Evolutionary conservation across 768 basidiomycete genomes (phyloP).

Genomic region (Amanita jacksonii): DNA sequence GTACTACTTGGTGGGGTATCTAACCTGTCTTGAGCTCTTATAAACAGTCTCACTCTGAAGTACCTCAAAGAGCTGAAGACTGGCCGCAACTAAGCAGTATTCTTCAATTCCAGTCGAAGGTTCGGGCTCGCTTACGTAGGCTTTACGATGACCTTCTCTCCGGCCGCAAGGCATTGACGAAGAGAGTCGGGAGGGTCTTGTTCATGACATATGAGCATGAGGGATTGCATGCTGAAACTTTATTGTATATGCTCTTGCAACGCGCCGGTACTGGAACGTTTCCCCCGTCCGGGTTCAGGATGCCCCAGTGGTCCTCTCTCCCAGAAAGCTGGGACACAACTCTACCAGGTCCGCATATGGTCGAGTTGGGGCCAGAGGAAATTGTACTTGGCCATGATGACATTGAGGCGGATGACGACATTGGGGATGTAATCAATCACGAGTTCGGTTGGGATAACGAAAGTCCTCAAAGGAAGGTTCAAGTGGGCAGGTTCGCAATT

Average conservation of each 20-base stretch:
- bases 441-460: slow-evolving; percentile 97
- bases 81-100: slow-evolving; percentile 77
- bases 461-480: slow-evolving; percentile 52
- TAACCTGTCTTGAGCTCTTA: background rate
- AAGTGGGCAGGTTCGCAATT: slow-evolving; percentile 63
- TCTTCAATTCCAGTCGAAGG: slow-evolving; percentile 67
- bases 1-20: slow-evolving; percentile 21
- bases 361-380: slow-evolving; percentile 48
- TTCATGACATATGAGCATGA: slow-evolving; percentile 94
- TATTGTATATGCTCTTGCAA: slow-evolving; percentile 92
- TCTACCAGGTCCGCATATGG: slow-evolving; percentile 29
- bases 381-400: slow-evolving; percentile 81
- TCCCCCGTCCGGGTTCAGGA: slow-evolving; percentile 64
- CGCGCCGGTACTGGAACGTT: slow-evolving; percentile 69
- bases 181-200: slow-evolving; percentile 67
- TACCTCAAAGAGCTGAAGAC: slow-evolving; percentile 69
- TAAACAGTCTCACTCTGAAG: slow-evolving; percentile 75
- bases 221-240: slow-evolving; percentile 82
- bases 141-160: slow-evolving; percentile 64
- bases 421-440: slow-evolving; percentile 38
- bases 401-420: slow-evolving; percentile 54
- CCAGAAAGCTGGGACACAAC: slow-evolving; percentile 38
- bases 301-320: slow-evolving; percentile 62
- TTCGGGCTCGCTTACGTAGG: slow-evolving; percentile 58
- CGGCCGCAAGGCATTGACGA: slow-evolving; percentile 43